Evolutionary conservation across 805 yeast species (phyloP).

Genomic region (Cyberlindnera samutprakarnensis): DNA sequence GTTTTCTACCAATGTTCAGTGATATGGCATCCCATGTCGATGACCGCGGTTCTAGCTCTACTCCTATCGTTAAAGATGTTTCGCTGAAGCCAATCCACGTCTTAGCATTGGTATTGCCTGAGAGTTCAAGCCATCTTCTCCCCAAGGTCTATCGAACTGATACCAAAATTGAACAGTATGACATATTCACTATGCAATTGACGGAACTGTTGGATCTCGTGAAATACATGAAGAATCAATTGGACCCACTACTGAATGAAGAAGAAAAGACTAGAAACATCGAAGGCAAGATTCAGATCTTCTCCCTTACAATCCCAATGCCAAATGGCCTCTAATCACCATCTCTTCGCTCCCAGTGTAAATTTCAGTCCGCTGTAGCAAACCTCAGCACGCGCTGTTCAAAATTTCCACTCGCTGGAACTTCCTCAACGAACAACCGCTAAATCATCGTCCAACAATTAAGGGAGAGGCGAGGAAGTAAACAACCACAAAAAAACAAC

Average conservation of each 20-base stretch:
- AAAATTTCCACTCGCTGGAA: too few relatives aligned
- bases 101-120: slow-evolving; percentile 10
- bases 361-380: slow-evolving; percentile 3
- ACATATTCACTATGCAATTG: background rate
- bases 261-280: background rate
- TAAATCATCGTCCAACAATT: too few relatives aligned
- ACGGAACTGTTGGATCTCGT: background rate
- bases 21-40: slow-evolving; percentile 40
- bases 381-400: background rate
- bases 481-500: background rate
- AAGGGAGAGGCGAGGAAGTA: background rate
- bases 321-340: too few relatives aligned
- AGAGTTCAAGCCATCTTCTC: slow-evolving; percentile 2
- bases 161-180: background rate
- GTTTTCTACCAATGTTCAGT: slow-evolving; percentile 83
- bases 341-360: slow-evolving; percentile 8
- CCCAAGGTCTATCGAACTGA: slow-evolving; percentile 8
- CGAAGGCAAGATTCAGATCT: background rate
- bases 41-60: background rate
- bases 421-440: too few relatives aligned
- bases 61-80: background rate
- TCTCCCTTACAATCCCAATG: too few relatives aligned
- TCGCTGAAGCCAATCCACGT: slow-evolving; percentile 11
- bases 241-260: background rate
- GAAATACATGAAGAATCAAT: background rate